Base-by-base conservation (phyloP, 805 yeast species). In the Yamadazyma insecticola region DNA sequence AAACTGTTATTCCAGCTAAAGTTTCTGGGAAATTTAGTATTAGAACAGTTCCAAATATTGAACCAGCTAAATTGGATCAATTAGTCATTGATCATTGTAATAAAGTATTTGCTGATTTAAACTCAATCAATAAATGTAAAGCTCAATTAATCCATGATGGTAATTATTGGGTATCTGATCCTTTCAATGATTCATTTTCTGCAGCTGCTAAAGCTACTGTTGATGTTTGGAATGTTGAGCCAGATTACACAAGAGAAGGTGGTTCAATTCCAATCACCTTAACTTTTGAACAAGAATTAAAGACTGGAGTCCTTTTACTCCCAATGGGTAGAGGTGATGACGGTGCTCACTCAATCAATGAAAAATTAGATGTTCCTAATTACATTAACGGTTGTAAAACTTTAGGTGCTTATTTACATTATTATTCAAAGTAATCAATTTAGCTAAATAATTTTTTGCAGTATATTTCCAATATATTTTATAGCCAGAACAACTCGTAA, bases 311-410 rank as follows among this genome's bases (percentile, higher is more conserved):
- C 20, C 70, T 92, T 42, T 70, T 92, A 51, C 75, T 92, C 48
- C 98, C 99, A 42, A 84, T 92, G 83, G 99, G 99, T 44, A 82
- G 94, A 65, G 98, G 98, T 46, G 97, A 92, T 57, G 99, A 92
- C 54, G 98, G 98, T 49, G 98, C 99, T 28, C 99, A 92, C 60
- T 87, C 96, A 14, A 88, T 92, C 51, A 92, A 92, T 56, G 99
- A 92, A 67, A 92, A 92, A 69, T 66, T 92, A 49, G 84, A 94
- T 56, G 69, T 88, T 32, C 66, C 82, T 43, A 92, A 92, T 71
- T 92, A 85, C 63, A 78, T 92, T 46, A 84, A 85, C 52, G 99
- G 99, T 44, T 78, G 84, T 53, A 92, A 92, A 71, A 83, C 96
- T 10, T 74, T 90, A 62, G 81, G 90, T 44, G 96, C 97, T 13